Conservation (phyloP, 2,329 filamentous ascomycete species). For the Diaporthe nobilis region DNA sequence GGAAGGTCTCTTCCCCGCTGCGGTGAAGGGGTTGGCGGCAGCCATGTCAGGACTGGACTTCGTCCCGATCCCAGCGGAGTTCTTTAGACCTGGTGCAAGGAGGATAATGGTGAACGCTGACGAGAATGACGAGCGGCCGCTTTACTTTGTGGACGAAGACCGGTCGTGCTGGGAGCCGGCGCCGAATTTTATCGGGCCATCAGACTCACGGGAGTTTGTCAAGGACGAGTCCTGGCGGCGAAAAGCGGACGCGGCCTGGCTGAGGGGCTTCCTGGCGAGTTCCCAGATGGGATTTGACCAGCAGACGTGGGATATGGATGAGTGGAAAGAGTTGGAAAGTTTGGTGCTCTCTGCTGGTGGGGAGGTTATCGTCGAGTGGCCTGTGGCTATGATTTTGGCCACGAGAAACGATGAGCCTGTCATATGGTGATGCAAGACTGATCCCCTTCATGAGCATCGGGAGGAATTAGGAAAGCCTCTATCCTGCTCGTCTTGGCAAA, state of each 20-base stretch:
- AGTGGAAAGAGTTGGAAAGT: slow-evolving; percentile 43
- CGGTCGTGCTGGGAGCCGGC: slow-evolving; percentile 37
- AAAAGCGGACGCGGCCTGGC: slow-evolving; percentile 42
- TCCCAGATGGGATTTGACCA: slow-evolving; percentile 44
- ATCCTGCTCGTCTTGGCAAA: background rate
- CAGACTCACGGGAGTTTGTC: slow-evolving; percentile 10
- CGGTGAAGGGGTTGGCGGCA: slow-evolving; percentile 39
- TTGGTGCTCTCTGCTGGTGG: slow-evolving; percentile 37
- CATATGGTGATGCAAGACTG: background rate
- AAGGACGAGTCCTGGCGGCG: slow-evolving; percentile 42
- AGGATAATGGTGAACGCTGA: slow-evolving; percentile 39
- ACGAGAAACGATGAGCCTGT: slow-evolving; percentile 38
- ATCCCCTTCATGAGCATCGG: too few relatives aligned
- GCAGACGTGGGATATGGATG: slow-evolving; percentile 39
- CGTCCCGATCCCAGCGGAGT: slow-evolving; percentile 39
- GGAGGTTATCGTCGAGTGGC: slow-evolving; percentile 42
- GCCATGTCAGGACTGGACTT: slow-evolving; percentile 43
- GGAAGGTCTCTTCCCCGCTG: slow-evolving; percentile 44
- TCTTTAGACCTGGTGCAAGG: slow-evolving; percentile 41
- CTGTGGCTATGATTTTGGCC: slow-evolving; percentile 42
- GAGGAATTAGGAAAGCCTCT: background rate
- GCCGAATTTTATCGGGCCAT: slow-evolving; percentile 3
- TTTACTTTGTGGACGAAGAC: slow-evolving; percentile 42
- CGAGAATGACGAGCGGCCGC: slow-evolving; percentile 24
- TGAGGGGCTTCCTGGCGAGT: slow-evolving; percentile 44